Conservation (phyloP, 768 basidiomycete species). For the Epithele typhae region DNA sequence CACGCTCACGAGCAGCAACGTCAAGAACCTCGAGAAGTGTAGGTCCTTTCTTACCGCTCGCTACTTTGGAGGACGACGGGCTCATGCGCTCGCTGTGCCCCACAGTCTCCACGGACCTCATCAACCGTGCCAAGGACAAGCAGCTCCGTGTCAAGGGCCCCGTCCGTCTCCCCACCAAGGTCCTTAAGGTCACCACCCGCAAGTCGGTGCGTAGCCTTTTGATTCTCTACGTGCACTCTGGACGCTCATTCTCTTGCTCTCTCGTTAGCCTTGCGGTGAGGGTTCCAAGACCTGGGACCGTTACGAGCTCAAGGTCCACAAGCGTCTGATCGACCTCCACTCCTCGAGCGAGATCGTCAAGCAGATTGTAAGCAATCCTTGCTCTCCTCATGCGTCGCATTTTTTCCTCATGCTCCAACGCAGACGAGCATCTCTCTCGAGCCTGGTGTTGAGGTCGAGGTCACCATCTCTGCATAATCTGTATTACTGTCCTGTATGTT, state of each 20-base stretch:
- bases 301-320: slow-evolving; percentile 99
- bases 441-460: slow-evolving; percentile 98
- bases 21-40: slow-evolving; percentile 99
- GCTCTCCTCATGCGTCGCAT: background rate
- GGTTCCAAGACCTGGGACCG: slow-evolving; percentile 99
- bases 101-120: slow-evolving; percentile 89
- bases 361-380: slow-evolving; percentile 80
- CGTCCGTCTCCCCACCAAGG: slow-evolving; percentile 97
- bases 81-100: background rate
- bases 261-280: slow-evolving; percentile 90
- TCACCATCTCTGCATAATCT: slow-evolving; percentile 78
- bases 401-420: background rate
- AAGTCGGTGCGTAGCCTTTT: slow-evolving; percentile 71
- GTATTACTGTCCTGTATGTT: slow-evolving; percentile 9
- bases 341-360: slow-evolving; percentile 99
- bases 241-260: background rate
- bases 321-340: slow-evolving; percentile 98
- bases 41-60: slow-evolving; percentile 19
- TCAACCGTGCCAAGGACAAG: slow-evolving; percentile 99
- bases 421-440: slow-evolving; percentile 99
- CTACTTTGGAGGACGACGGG: background rate
- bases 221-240: background rate
- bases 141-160: slow-evolving; percentile 99
- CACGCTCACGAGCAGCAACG: slow-evolving; percentile 96
- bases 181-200: slow-evolving; percentile 97